Evolutionary conservation across 1,284 basidiomycete species (phyloP).

Genomic region (Caloboletus firmus): DNA sequence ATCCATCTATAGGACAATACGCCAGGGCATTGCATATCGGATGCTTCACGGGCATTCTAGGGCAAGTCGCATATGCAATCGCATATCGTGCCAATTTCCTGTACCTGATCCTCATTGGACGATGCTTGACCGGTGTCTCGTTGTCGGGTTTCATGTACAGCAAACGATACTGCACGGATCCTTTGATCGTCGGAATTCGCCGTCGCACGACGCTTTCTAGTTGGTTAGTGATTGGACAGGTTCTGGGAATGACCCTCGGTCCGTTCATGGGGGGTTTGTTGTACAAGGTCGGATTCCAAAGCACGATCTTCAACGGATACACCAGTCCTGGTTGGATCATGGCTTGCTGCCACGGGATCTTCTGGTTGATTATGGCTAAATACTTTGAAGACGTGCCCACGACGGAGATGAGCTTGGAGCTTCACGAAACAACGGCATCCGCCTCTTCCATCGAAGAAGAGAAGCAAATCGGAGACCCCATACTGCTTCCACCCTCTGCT

Average conservation of each 20-base stretch:
- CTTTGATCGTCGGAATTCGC: constrained; percentile 63
- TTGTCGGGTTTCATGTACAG: constrained; percentile 51
- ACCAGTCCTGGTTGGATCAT: constrained; percentile 71
- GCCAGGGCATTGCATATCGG: constrained; percentile 44
- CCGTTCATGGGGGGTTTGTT: constrained; percentile 67
- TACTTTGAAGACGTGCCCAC: constrained; percentile 55
- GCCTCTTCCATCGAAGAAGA: constrained; percentile 7
- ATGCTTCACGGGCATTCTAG: constrained; percentile 43
- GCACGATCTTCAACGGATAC: constrained; percentile 56
- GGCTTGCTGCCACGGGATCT: constrained; percentile 52
- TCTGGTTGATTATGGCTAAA: constrained; percentile 45
- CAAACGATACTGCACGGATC: constrained; percentile 66
- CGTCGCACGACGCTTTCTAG: constrained; percentile 62
- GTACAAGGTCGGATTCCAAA: constrained; percentile 55
- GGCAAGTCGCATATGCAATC: constrained; percentile 45
- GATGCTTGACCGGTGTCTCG: constrained; percentile 47
- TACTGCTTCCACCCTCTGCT: not conserved
- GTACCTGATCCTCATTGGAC: constrained; percentile 50
- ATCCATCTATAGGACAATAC: constrained; percentile 48
- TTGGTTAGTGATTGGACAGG: constrained; percentile 65
- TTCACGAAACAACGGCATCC: constrained; percentile 7
- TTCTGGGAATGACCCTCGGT: constrained; percentile 61
- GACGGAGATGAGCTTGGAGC: constrained; percentile 10
- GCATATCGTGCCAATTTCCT: constrained; percentile 48
- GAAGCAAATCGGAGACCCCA: not conserved